Conservation (phyloP, 2,329 filamentous ascomycete species). For the Fusarium pseudograminearum region DNA sequence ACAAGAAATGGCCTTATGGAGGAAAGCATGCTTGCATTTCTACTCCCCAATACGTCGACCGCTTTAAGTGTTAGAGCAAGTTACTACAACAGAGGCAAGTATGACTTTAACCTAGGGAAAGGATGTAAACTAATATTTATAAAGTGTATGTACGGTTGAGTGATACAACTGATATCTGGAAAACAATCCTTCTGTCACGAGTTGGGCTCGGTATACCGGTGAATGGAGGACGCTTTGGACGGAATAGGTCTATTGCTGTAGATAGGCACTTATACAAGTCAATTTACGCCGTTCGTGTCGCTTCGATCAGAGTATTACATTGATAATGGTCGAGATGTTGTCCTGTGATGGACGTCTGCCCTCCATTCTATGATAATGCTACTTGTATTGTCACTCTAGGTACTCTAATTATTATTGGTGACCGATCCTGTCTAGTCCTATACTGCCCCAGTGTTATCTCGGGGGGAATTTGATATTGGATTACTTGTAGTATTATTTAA, state of each 20-base stretch:
- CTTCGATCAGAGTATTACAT: too few relatives aligned
- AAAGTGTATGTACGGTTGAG: neutral
- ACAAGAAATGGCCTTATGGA: neutral
- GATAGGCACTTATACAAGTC: too few relatives aligned
- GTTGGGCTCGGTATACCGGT: neutral
- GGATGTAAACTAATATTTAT: neutral
- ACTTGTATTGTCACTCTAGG: accelerated
- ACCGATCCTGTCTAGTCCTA: too few relatives aligned
- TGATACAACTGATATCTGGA: neutral
- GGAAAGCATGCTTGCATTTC: constrained; percentile 1
- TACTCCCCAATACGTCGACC: neutral
- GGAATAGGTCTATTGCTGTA: neutral
- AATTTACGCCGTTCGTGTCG: too few relatives aligned
- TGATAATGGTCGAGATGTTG: too few relatives aligned
- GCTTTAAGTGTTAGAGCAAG: neutral
- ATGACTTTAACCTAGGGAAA: accelerated
- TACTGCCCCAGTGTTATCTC: too few relatives aligned
- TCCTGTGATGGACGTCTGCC: too few relatives aligned
- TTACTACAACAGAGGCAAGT: neutral
- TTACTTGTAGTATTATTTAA: too few relatives aligned
- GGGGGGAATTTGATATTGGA: too few relatives aligned
- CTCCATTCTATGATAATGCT: too few relatives aligned
- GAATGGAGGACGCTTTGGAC: too few relatives aligned
- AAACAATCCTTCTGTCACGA: neutral
- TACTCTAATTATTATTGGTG: too few relatives aligned